phyloP scores from a whole-genome alignment of 2,329 filamentous ascomycete genomes.

The Dryadomyces sulphureus region DNA sequence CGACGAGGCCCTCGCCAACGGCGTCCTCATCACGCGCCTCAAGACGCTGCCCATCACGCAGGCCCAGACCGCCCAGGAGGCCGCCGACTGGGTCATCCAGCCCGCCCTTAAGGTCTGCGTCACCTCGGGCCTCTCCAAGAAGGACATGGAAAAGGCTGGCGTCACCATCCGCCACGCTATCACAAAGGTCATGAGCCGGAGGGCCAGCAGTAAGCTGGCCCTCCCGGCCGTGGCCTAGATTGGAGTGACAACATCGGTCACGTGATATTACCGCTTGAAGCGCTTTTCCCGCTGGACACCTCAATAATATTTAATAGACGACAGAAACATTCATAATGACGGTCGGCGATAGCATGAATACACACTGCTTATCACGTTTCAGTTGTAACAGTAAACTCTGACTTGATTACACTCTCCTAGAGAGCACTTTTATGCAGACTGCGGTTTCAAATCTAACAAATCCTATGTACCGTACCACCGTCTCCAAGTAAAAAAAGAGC shows the following conservation, averaged over 20 bases:
- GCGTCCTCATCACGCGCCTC: constrained; percentile 75
- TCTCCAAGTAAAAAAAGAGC: neutral
- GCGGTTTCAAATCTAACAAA: constrained; percentile 7
- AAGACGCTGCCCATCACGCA: constrained; percentile 59
- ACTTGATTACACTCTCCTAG: neutral
- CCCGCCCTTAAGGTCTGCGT: constrained; percentile 86
- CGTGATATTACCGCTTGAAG: too few relatives aligned
- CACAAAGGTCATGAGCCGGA: constrained; percentile 71
- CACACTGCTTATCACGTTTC: too few relatives aligned
- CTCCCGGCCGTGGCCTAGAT: constrained; percentile 9
- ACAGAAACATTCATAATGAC: too few relatives aligned
- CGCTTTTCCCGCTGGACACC: too few relatives aligned
- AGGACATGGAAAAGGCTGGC: constrained; percentile 91
- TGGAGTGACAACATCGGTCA: too few relatives aligned
- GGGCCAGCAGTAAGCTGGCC: constrained; percentile 19
- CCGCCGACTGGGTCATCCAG: constrained; percentile 50
- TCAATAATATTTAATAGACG: too few relatives aligned
- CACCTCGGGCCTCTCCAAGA: constrained; percentile 75
- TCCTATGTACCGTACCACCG: constrained; percentile 8
- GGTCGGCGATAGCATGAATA: too few relatives aligned
- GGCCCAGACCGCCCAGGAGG: constrained; percentile 51
- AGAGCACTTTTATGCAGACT: constrained; percentile 2
- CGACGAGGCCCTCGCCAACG: constrained; percentile 84
- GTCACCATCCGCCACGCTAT: constrained; percentile 80
- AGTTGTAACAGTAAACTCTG: neutral